Percentiles rank a stretch among this genome's conserved stretches.
Evolutionary conservation across 805 yeast genomes (phyloP).

Genomic region (Kodamaea lidongshanica): DNA sequence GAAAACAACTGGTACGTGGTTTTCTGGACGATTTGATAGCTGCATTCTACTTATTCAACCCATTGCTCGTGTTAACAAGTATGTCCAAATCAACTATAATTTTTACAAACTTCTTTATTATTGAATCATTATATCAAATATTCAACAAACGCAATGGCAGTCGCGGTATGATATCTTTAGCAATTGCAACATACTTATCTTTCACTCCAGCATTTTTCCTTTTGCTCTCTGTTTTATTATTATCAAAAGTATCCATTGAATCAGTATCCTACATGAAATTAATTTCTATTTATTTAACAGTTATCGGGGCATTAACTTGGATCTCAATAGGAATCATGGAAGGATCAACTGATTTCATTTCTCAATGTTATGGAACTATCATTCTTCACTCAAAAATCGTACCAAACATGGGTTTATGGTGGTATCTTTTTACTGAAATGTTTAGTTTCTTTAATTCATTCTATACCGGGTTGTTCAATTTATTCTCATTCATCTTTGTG

Average conservation of each 20-base stretch:
- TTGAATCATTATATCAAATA: constrained; percentile 40
- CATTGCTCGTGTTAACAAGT: constrained; percentile 63
- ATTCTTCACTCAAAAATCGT: constrained; percentile 61
- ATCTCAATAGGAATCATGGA: constrained; percentile 21
- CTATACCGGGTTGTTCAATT: constrained; percentile 76
- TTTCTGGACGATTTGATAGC: constrained; percentile 45
- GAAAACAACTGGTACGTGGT: constrained; percentile 11
- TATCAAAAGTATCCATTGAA: constrained; percentile 16
- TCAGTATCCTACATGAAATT: not conserved
- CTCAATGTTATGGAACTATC: constrained; percentile 46
- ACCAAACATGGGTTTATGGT: constrained; percentile 96
- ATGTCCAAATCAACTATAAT: constrained; percentile 62
- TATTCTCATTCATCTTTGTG: constrained; percentile 60
- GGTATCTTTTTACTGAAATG: constrained; percentile 96
- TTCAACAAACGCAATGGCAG: constrained; percentile 36
- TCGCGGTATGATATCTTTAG: constrained; percentile 47
- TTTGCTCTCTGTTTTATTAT: constrained; percentile 49
- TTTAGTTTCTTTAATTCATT: constrained; percentile 83
- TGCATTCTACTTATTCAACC: constrained; percentile 70
- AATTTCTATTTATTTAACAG: constrained; percentile 11
- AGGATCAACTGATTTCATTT: constrained; percentile 22
- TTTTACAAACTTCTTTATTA: constrained; percentile 54
- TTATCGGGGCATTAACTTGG: constrained; percentile 17
- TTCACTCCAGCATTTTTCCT: constrained; percentile 53
- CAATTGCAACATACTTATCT: constrained; percentile 59